Evolutionary conservation across 768 basidiomycete genomes (phyloP).

Genomic region (Lactarius akahatsu): DNA sequence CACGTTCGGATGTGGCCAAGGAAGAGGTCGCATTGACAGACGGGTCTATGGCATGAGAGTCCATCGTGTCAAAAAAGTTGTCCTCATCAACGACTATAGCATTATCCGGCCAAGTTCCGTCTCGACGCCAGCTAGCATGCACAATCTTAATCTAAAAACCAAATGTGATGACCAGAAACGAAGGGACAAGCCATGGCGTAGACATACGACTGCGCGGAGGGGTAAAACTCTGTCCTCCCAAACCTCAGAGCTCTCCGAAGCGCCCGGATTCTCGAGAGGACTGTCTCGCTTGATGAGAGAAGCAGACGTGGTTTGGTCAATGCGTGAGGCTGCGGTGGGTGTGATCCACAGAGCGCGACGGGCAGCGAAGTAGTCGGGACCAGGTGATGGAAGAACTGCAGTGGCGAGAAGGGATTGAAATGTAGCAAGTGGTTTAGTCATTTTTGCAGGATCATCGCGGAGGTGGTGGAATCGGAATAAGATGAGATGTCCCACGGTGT

Average conservation of each 20-base stretch:
- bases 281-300: slow-evolving; percentile 43
- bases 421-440: slow-evolving; percentile 27
- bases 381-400: slow-evolving; percentile 54
- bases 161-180: slow-evolving; percentile 28
- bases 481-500: slow-evolving; percentile 21
- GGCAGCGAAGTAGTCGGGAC: slow-evolving; percentile 60
- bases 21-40: neutral
- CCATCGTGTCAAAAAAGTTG: slow-evolving; percentile 24
- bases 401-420: slow-evolving; percentile 45
- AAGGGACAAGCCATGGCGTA: slow-evolving; percentile 15
- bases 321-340: slow-evolving; percentile 32
- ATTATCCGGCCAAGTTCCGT: slow-evolving; percentile 73
- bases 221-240: slow-evolving; percentile 70
- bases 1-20: neutral
- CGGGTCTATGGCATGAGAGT: neutral
- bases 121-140: slow-evolving; percentile 72
- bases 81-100: slow-evolving; percentile 32
- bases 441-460: neutral
- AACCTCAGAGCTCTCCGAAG: slow-evolving; percentile 48
- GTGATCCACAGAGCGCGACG: slow-evolving; percentile 61
- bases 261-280: slow-evolving; percentile 48
- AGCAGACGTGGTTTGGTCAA: slow-evolving; percentile 31
- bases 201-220: slow-evolving; percentile 59
- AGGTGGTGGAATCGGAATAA: neutral
- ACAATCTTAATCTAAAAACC: slow-evolving; percentile 63